These are phyloP conservation scores for Penicillium decumbens DNA, from an alignment of 2,329 filamentous ascomycete genomes.

Conservation along the genomic window DNA sequence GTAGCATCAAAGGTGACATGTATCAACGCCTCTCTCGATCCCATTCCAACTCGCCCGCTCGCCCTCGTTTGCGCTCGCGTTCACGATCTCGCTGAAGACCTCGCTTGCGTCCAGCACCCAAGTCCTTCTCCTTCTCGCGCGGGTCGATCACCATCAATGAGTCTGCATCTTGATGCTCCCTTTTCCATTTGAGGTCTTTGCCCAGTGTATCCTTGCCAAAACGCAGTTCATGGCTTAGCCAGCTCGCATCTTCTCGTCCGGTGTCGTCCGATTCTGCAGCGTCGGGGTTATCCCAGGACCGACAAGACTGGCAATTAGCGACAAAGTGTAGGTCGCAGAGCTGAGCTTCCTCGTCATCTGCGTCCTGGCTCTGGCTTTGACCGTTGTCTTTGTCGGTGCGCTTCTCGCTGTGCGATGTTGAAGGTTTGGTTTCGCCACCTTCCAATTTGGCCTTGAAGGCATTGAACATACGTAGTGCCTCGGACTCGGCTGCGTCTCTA, in stretches of 20 bases:
- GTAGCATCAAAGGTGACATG: background rate
- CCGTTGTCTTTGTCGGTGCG: constrained; percentile 10
- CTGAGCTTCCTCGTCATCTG: constrained; percentile 60
- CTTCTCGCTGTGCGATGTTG: constrained; percentile 17
- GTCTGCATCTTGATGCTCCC: constrained; percentile 71
- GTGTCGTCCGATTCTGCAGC: background rate
- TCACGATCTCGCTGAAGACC: constrained; percentile 44
- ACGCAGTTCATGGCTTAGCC: constrained; percentile 80
- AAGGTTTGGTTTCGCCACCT: constrained; percentile 30
- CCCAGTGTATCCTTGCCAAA: constrained; percentile 88
- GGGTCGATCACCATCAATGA: constrained; percentile 87
- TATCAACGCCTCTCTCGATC: constrained; percentile 21
- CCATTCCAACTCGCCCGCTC: constrained; percentile 36
- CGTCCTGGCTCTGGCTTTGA: constrained; percentile 16
- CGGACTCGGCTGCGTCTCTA: constrained; percentile 54
- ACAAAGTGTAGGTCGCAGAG: constrained; percentile 96
- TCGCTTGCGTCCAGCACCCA: constrained; percentile 59
- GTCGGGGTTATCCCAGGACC: constrained; percentile 65
- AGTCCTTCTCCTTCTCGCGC: constrained; percentile 69
- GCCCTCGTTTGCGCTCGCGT: constrained; percentile 35
- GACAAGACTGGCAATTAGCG: constrained; percentile 87
- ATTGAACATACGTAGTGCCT: constrained; percentile 66
- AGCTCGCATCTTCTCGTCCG: constrained; percentile 53
- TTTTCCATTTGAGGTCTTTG: constrained; percentile 84
- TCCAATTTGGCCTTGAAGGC: constrained; percentile 77